A percentile compares a stretch with the other conserved stretches of the same genome.
Conservation (phyloP, 106 monocot genomes). For the Xerophyta viscosa region DNA sequence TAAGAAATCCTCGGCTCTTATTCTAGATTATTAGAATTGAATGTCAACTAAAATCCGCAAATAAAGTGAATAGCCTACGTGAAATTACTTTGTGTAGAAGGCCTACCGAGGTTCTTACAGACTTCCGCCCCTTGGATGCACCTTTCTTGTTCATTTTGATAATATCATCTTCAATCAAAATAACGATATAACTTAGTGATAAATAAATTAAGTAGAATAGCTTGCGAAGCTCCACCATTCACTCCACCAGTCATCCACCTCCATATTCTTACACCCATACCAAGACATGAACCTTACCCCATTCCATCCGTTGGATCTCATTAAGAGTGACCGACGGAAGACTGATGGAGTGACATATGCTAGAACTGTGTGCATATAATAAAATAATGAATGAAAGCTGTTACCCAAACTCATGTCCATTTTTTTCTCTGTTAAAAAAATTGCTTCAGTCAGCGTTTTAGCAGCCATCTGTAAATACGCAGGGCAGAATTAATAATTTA, state of each 20-base stretch:
- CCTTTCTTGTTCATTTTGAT: conserved; percentile 92
- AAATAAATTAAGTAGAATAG: no score
- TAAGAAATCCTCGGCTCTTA: conserved; percentile 59
- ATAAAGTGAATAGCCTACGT: not conserved
- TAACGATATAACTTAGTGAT: not conserved
- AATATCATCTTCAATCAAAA: conserved; percentile 64
- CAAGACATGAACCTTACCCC: no score
- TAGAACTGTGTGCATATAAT: no score
- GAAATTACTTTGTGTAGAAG: not conserved
- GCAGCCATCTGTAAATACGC: conserved; percentile 33
- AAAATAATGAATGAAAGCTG: not conserved
- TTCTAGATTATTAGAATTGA: conserved; percentile 26
- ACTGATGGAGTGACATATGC: no score
- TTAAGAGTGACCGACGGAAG: no score
- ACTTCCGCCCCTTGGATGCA: conserved; percentile 33
- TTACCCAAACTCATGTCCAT: conserved; percentile 81
- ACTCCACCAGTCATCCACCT: no score
- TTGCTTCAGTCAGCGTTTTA: conserved; percentile 31
- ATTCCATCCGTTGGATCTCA: no score
- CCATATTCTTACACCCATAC: no score
- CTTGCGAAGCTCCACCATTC: no score
- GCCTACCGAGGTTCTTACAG: conserved; percentile 54
- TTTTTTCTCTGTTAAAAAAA: conserved; percentile 68
- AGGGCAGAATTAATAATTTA: no score
- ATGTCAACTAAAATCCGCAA: not conserved